Evolutionary conservation across 129 eudicot genomes (phyloP).

Genomic region (Tagetes patula): DNA sequence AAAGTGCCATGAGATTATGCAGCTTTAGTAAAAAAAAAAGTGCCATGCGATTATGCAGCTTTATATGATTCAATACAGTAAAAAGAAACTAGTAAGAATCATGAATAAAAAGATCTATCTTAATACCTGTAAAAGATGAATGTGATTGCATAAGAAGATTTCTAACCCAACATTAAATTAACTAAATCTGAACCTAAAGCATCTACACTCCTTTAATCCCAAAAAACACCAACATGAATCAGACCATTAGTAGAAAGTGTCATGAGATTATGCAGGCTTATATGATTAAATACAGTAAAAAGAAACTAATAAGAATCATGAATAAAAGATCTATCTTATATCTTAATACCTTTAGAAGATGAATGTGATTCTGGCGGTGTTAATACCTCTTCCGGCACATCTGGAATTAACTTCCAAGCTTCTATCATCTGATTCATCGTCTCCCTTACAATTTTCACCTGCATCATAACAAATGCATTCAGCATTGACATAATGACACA

Average conservation of each 20-base stretch:
- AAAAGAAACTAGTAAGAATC: background rate
- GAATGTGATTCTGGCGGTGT: constrained; percentile 50
- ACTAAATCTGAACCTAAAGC: background rate
- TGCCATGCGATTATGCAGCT: constrained; percentile 18
- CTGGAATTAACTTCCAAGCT: constrained; percentile 89
- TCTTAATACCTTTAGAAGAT: constrained; percentile 63
- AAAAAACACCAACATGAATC: background rate
- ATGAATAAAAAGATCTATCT: background rate
- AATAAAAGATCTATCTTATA: background rate
- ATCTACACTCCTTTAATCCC: background rate
- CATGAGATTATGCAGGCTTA: constrained; percentile 20
- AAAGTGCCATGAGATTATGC: no score
- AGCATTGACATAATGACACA: background rate
- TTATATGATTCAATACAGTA: constrained; percentile 16
- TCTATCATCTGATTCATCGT: constrained; percentile 84
- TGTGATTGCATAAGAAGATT: constrained; percentile 2
- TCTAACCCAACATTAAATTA: background rate
- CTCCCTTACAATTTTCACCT: constrained; percentile 95
- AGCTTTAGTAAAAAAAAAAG: background rate
- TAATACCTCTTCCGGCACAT: constrained; percentile 54
- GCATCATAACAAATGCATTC: constrained; percentile 22
- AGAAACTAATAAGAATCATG: background rate
- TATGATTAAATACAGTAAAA: constrained; percentile 16
- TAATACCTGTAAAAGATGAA: constrained; percentile 68
- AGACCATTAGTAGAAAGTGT: background rate